Conservation (phyloP, 805 yeast species). For the Saccharomycopsis sp. region DNA sequence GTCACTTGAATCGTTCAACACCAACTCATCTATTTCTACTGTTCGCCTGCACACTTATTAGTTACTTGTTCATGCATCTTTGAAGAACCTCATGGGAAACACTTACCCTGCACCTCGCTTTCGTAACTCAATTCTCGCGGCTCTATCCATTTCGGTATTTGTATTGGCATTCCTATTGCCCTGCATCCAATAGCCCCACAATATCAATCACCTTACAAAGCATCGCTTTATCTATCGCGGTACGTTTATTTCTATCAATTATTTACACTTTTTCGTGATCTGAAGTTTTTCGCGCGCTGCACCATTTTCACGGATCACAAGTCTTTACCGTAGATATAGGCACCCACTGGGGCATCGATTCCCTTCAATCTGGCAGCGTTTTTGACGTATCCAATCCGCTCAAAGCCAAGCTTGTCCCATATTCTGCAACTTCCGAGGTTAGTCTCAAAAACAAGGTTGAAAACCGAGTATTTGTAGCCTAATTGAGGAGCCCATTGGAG, state of each 20-base stretch:
- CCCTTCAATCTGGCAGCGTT: conserved; percentile 74
- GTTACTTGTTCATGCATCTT: neutral
- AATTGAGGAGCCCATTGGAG: conserved; percentile 66
- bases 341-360: conserved; percentile 57
- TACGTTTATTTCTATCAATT: neutral
- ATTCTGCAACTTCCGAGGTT: conserved; percentile 67
- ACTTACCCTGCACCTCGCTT: conserved; percentile 8
- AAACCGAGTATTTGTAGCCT: conserved; percentile 79
- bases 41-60: neutral
- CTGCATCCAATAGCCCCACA: too few relatives aligned
- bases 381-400: conserved; percentile 66
- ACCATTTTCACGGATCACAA: conserved; percentile 25
- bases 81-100: neutral
- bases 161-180: too few relatives aligned
- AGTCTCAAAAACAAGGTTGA: conserved; percentile 79
- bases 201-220: neutral
- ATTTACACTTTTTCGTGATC: neutral
- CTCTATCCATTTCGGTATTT: conserved; percentile 6
- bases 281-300: neutral
- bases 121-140: neutral
- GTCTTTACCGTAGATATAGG: conserved; percentile 69
- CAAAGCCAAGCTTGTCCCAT: conserved; percentile 83
- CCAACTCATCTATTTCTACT: conserved; percentile 3
- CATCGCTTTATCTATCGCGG: neutral
- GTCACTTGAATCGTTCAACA: neutral